These are phyloP conservation scores for Ophiostoma piceae DNA, from an alignment of 2,329 filamentous ascomycete species.

Conservation along the genomic window DNA sequence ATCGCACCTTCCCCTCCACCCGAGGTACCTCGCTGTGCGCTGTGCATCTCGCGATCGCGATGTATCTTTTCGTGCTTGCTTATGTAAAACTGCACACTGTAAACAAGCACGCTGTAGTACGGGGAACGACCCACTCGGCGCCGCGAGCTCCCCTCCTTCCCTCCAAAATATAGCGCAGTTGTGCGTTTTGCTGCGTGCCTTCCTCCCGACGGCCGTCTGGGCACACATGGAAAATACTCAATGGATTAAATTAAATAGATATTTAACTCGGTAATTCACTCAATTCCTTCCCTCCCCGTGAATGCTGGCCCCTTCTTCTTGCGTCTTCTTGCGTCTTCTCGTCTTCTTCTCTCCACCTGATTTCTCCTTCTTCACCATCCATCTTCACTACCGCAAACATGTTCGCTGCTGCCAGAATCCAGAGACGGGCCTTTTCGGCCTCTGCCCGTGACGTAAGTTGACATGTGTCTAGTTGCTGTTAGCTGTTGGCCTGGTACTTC, in stretches of 20 bases:
- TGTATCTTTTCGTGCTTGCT: neutral
- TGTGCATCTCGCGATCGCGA: conserved; percentile 2
- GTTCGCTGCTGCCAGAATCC: conserved; percentile 67
- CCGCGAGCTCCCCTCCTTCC: conserved; percentile 2
- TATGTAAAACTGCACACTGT: neutral
- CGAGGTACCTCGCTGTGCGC: neutral
- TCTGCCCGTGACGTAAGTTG: conserved; percentile 67
- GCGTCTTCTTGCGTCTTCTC: conserved; percentile 21
- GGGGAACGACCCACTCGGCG: conserved; percentile 5
- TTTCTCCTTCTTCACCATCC: conserved; percentile 10
- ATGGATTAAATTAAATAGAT: conserved; percentile 17
- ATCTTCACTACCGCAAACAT: conserved; percentile 47
- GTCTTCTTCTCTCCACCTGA: conserved; percentile 13
- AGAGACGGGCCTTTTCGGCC: conserved; percentile 76
- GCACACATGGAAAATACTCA: conserved; percentile 8
- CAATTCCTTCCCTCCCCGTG: conserved; percentile 9
- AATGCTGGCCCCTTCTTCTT: conserved; percentile 19
- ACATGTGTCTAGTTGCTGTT: conserved; percentile 5
- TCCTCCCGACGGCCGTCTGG: conserved; percentile 7
- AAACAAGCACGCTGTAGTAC: neutral
- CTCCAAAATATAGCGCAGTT: conserved; percentile 19
- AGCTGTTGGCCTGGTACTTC: neutral
- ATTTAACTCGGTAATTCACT: neutral
- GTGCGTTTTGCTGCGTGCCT: conserved; percentile 13
- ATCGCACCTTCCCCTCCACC: neutral